Percentiles rank a stretch among this genome's conserved stretches.
Evolutionary conservation across 768 basidiomycete genomes (phyloP).

Genomic region (Cyclocybe aegerita): DNA sequence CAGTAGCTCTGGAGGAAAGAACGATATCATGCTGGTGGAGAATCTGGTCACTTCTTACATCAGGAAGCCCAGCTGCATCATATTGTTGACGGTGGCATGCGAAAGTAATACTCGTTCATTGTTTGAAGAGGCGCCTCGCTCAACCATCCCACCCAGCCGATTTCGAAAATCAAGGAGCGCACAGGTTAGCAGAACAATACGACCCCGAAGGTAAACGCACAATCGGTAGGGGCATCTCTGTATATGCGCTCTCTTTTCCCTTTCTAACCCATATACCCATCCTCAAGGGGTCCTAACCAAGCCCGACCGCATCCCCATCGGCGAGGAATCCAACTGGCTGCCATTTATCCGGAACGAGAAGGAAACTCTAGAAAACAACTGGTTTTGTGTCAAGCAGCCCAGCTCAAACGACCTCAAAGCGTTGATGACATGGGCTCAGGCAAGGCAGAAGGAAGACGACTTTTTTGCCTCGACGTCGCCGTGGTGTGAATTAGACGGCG

Average conservation of each 20-base stretch:
- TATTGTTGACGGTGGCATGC: conserved; percentile 60
- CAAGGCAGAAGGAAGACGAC: conserved; percentile 51
- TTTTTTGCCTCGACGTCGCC: conserved; percentile 55
- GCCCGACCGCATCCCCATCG: conserved; percentile 33
- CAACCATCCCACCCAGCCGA: conserved; percentile 48
- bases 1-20: conserved; percentile 39
- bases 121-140: neutral
- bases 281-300: conserved; percentile 69
- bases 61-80: conserved; percentile 57
- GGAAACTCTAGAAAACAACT: conserved; percentile 50
- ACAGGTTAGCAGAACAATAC: conserved; percentile 56
- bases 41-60: conserved; percentile 61
- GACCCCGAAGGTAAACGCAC: conserved; percentile 68
- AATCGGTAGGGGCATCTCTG: conserved; percentile 50
- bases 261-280: neutral
- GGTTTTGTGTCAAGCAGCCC: conserved; percentile 61
- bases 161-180: conserved; percentile 78
- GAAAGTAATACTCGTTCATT: conserved; percentile 46
- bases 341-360: conserved; percentile 54
- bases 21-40: conserved; percentile 64
- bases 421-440: conserved; percentile 59
- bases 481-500: conserved; percentile 53
- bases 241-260: neutral
- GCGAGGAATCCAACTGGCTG: conserved; percentile 58
- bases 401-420: conserved; percentile 47